Conservation (phyloP, 148 eudicot genomes). For the Diospyros kaki region DNA sequence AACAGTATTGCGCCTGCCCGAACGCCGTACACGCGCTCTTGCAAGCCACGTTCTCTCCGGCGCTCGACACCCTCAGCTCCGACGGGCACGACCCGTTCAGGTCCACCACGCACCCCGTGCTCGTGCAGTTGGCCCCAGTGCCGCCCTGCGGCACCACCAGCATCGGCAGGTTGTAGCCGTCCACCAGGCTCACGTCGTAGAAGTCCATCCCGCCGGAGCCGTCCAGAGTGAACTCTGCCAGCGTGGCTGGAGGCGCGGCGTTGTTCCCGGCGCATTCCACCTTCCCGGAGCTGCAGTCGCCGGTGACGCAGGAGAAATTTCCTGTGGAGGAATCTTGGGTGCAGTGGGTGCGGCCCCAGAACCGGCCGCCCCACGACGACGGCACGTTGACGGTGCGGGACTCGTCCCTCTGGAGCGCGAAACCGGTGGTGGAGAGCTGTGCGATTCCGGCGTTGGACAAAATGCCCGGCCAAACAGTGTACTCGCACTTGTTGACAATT, state of each 20-base stretch:
- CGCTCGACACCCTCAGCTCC: constrained; percentile 30
- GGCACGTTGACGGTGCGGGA: constrained; percentile 38
- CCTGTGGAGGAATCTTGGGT: constrained; percentile 36
- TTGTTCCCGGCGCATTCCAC: constrained; percentile 49
- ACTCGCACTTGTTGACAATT: constrained; percentile 50
- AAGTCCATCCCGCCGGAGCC: constrained; percentile 54
- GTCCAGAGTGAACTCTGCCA: constrained; percentile 62
- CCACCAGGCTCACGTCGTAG: constrained; percentile 77
- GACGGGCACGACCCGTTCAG: constrained; percentile 51
- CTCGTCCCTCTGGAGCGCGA: constrained; percentile 50
- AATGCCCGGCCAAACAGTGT: constrained; percentile 78
- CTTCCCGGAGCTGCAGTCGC: constrained; percentile 64
- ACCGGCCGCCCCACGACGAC: constrained; percentile 63
- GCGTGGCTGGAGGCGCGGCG: constrained; percentile 61
- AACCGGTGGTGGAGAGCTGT: constrained; percentile 59
- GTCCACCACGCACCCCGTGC: constrained; percentile 50
- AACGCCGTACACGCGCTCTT: constrained; percentile 66
- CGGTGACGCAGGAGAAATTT: constrained; percentile 60
- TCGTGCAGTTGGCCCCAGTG: constrained; percentile 45
- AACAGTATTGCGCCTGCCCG: constrained; percentile 41
- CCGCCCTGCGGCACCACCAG: constrained; percentile 57
- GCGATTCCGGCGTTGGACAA: constrained; percentile 68
- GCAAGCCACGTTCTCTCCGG: constrained; percentile 32
- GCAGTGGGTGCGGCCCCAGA: constrained; percentile 75
- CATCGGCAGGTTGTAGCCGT: constrained; percentile 78